Base-by-base conservation (phyloP, 352 stramenopile genomes). In the Pythium guiyangense region DNA sequence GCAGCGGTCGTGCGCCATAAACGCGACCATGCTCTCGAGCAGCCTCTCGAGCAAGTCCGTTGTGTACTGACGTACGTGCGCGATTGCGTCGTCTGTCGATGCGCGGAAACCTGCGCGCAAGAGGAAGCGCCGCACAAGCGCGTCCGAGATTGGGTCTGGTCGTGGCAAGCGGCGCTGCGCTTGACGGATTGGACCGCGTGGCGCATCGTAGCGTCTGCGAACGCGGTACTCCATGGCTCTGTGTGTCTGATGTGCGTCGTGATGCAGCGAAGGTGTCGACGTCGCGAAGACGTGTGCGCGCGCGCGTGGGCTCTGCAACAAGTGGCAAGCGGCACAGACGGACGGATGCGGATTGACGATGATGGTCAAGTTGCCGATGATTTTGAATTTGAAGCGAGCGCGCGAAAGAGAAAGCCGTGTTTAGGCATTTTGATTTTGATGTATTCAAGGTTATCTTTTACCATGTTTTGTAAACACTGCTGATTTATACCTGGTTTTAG, bases 61-160 rank as follows among this genome's bases (percentile, higher is more conserved):
- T 20, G 86, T 40, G 49, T 79, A 73, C 35, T 73, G 57, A 25
- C 79, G 74, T 26, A 84, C 77, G 22, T 75, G 59, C 1, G 46
- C 52, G 2, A 77, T 52, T 1, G 73, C 67, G 40, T 62, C 61
- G n/a, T 60, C 34, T 8, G 80, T 86, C 49, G 71, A 79, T 14
- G 55, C 66, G 49, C 71, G 69, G 59, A 92, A 87, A 20, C 84
- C 84, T 0, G 82, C 84, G 47, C 82, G 80, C 37, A 88, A 49
- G 14, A 86, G 66, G 69, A 94, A 94, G 14, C 82, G 77, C 9
- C 77, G 84, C 37, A 94, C 50, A 14, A 73, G 18, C 1, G 68
- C 70, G 39, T 88, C 72, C 0, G 76, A 62, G 35, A 92, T 55
- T 27, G 27, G 40, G n/a, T 37, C 31, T 37, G 31, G 31, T 12